Evolutionary conservation across 352 stramenopile species (phyloP).

Genomic region (Pythium sukuiense): DNA sequence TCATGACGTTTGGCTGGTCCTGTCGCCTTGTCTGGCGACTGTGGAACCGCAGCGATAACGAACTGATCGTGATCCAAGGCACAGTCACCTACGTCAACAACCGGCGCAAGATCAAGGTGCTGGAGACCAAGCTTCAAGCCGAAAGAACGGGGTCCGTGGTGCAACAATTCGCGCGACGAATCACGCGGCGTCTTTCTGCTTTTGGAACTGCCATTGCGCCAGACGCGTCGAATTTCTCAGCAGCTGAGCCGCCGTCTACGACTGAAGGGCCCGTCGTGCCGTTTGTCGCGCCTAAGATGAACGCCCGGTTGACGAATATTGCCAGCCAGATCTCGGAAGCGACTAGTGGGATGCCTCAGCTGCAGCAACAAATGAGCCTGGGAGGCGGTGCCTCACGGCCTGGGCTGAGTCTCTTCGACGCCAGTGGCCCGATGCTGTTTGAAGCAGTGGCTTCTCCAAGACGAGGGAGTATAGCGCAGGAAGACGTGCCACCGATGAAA

Average conservation of each 20-base stretch:
- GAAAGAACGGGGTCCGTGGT: neutral
- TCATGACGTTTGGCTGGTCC: constrained; percentile 26
- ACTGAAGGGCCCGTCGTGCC: neutral
- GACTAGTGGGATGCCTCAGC: neutral
- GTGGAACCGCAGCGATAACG: constrained; percentile 17
- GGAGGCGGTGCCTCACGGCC: neutral
- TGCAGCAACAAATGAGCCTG: constrained; percentile 1
- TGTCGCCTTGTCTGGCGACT: constrained; percentile 27
- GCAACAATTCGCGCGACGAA: neutral
- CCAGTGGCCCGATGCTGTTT: constrained; percentile 1
- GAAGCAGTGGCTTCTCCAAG: neutral
- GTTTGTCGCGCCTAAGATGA: neutral
- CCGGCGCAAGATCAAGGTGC: constrained; percentile 19
- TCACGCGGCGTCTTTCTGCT: constrained; percentile 4
- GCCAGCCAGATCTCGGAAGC: constrained; percentile 2
- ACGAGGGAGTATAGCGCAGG: neutral
- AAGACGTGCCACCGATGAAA: neutral
- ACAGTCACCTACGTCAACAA: constrained; percentile 33
- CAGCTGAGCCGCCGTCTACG: neutral
- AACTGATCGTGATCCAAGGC: constrained; percentile 30
- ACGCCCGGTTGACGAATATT: constrained; percentile 12
- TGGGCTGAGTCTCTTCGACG: neutral
- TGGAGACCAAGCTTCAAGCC: constrained; percentile 13
- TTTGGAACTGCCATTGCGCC: constrained; percentile 1
- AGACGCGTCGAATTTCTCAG: neutral